Evolutionary conservation across 2,329 filamentous ascomycete species (phyloP), one percentile per base, ranked within the genome.

Genomic region (Colletotrichum echinochloae): DNA sequence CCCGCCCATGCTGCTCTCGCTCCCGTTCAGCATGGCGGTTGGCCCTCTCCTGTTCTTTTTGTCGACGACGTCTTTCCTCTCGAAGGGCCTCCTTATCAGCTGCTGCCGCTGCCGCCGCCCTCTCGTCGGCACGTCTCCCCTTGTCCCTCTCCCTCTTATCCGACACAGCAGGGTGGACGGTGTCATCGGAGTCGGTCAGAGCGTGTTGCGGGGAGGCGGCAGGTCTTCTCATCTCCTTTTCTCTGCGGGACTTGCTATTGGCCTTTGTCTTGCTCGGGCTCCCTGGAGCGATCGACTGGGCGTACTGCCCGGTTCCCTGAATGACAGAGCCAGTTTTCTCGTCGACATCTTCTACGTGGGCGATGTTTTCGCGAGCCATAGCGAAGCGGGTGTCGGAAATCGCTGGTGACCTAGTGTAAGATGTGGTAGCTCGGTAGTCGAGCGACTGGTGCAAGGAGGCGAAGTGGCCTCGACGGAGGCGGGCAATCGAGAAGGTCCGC

Each of bases 301-400:
- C 86, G 78, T 87, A 88, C 69, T 79, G 78, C 71, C 76, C 77
- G 26, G 81, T 81, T 55, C 77, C 79, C 61, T 80, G 77, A 23
- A 81, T 76, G 44, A 81, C 77, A 64, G 83, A 83, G 49, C 82
- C 85, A 16, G 81, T 79, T 60, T 88, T 86, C 74, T 88, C 85
- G 75, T 88, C 85, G 56, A 80, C 84, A 66, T 88, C 87, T 77
- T 88, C 83, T 68, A 87, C 81, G 76, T 83, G 83, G 67, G 83
- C 82, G 65, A 84, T 79, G 74, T 70, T 70, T 73, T 60, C 71
- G 74, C 74, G 78, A 77, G 75, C 80, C 85, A 88, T 88, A 76
- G 76, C 79, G 78, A 73, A 72, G 57, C 72, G 62, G 62, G 60
- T 73, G 57, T 65, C 60, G 72, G 60, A 52, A 72, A 72, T 73